Conservation (phyloP, 2,329 filamentous ascomycete species). For the Sporothrix pseudoabietina region DNA sequence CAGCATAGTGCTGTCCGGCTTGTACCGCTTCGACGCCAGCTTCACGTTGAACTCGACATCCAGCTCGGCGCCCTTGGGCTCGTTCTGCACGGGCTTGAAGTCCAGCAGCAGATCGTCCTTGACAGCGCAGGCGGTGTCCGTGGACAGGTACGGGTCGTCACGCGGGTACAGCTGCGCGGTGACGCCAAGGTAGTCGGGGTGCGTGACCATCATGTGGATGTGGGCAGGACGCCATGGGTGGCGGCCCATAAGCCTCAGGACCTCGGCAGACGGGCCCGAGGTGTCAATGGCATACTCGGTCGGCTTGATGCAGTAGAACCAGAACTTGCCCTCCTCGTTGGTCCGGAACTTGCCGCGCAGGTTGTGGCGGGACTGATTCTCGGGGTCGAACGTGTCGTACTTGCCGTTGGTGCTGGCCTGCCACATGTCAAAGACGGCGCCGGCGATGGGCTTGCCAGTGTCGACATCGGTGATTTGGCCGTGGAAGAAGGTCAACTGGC, state of each 20-base stretch:
- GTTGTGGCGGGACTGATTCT: slow-evolving; percentile 65
- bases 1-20: slow-evolving; percentile 40
- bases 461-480: slow-evolving; percentile 58
- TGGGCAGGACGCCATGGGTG: slow-evolving; percentile 61
- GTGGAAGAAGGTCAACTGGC: slow-evolving; percentile 54
- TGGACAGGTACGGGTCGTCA: slow-evolving; percentile 56
- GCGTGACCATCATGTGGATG: slow-evolving; percentile 59
- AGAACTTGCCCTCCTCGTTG: slow-evolving; percentile 64
- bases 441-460: slow-evolving; percentile 65
- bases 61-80: slow-evolving; percentile 37
- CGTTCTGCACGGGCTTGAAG: slow-evolving; percentile 43
- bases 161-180: slow-evolving; percentile 70
- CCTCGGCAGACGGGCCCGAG: slow-evolving; percentile 54
- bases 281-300: slow-evolving; percentile 48
- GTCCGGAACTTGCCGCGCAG: slow-evolving; percentile 67
- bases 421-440: slow-evolving; percentile 72
- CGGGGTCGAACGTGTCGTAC: slow-evolving; percentile 68
- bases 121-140: slow-evolving; percentile 47
- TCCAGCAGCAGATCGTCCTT: slow-evolving; percentile 45
- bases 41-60: slow-evolving; percentile 46
- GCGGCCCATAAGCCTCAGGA: slow-evolving; percentile 58
- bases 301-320: slow-evolving; percentile 57
- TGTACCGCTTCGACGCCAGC: slow-evolving; percentile 41
- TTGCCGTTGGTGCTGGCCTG: slow-evolving; percentile 72
- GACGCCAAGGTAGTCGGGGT: slow-evolving; percentile 59